phyloP scores from a whole-genome alignment of 1,139 yeast genomes.

The Spathaspora sp. region DNA sequence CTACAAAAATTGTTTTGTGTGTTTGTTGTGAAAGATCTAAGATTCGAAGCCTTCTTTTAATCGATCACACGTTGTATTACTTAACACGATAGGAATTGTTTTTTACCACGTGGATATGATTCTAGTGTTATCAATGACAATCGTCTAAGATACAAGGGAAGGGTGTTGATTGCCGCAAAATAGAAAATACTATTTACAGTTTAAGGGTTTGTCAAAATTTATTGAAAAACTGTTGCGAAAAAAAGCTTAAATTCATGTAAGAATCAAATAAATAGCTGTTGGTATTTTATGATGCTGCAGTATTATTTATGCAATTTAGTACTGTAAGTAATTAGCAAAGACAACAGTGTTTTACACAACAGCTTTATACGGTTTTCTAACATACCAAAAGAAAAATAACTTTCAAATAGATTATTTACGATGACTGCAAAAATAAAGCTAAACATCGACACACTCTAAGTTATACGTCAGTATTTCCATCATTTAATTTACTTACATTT shows the following conservation, averaged over 20 bases:
- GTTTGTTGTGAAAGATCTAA: neutral
- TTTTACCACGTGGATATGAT: neutral
- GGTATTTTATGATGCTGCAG: no score
- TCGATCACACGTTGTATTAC: constrained; percentile 1
- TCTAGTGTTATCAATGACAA: neutral
- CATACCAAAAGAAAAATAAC: no score
- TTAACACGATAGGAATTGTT: neutral
- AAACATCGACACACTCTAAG: no score
- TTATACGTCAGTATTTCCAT: no score
- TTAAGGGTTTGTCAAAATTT: neutral
- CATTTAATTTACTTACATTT: no score
- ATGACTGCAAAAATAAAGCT: no score
- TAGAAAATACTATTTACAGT: neutral
- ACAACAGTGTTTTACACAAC: no score
- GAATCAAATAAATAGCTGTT: no score
- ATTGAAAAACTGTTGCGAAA: neutral
- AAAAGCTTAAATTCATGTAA: neutral
- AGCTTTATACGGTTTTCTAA: no score
- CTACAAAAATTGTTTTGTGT: neutral
- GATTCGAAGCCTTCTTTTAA: neutral
- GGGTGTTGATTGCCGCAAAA: neutral
- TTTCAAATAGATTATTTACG: no score
- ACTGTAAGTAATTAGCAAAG: no score
- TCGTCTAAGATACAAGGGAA: neutral
- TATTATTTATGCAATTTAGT: no score